Percentiles rank a stretch among this genome's conserved stretches.
These are phyloP conservation scores for Triadica sebifera DNA, from an alignment of 345 rosid species.

Conservation along the genomic window DNA sequence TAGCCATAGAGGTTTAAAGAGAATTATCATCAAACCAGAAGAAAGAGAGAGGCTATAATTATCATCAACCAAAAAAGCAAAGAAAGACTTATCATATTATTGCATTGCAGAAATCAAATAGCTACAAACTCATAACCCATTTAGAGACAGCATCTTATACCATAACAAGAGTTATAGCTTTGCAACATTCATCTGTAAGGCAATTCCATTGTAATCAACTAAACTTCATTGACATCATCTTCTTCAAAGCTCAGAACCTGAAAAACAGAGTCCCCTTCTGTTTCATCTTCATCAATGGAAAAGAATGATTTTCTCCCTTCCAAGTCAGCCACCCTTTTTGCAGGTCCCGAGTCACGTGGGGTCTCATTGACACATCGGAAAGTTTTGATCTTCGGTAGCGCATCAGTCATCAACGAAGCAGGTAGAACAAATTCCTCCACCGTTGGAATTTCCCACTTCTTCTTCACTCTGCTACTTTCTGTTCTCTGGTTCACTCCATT, in stretches of 20 bases:
- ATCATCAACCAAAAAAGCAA: not conserved
- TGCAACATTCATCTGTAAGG: not conserved
- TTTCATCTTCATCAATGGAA: slow-evolving; percentile 19
- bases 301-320: slow-evolving; percentile 56
- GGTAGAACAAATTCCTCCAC: slow-evolving; percentile 37
- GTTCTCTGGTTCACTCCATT: slow-evolving; percentile 25
- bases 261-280: slow-evolving; percentile 19
- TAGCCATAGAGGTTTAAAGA: not conserved
- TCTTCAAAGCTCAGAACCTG: slow-evolving; percentile 20
- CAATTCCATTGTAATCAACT: not conserved
- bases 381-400: slow-evolving; percentile 73
- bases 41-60: not conserved
- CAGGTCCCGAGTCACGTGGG: slow-evolving; percentile 89
- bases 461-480: slow-evolving; percentile 58
- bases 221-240: slow-evolving; percentile 2
- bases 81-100: slow-evolving; percentile 14
- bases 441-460: slow-evolving; percentile 86
- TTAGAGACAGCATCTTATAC: not conserved
- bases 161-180: slow-evolving; percentile 19
- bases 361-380: slow-evolving; percentile 45
- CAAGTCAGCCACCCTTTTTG: slow-evolving; percentile 82
- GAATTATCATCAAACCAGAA: not conserved
- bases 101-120: slow-evolving; percentile 1
- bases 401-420: slow-evolving; percentile 23
- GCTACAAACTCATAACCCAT: not conserved